phyloP scores from a whole-genome alignment of 2,329 filamentous ascomycete genomes.

The Penicillium sp. region DNA sequence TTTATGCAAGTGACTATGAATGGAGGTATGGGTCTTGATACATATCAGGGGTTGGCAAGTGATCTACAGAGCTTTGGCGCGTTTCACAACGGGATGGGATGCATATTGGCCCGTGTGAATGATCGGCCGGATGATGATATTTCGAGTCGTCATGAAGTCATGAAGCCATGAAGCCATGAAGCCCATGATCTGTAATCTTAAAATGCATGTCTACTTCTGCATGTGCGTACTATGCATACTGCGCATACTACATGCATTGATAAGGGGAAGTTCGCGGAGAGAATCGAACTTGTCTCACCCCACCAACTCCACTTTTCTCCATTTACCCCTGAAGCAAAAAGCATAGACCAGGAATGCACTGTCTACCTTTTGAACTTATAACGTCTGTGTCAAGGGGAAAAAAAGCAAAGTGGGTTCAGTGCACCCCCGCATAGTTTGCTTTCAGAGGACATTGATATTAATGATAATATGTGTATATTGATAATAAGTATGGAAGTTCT shows the following conservation, averaged over 20 bases:
- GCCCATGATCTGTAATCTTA: neutral
- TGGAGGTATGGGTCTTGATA: neutral
- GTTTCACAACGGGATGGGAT: slow-evolving; percentile 19
- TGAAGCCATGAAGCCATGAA: neutral
- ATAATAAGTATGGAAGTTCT: neutral
- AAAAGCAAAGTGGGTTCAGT: slow-evolving; percentile 1
- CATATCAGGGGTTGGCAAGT: slow-evolving; percentile 6
- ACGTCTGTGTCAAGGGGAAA: neutral
- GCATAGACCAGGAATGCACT: slow-evolving; percentile 17
- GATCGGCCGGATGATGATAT: slow-evolving; percentile 5
- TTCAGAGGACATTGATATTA: neutral
- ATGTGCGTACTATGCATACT: slow-evolving; percentile 2
- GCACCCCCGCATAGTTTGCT: slow-evolving; percentile 13
- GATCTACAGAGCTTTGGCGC: slow-evolving; percentile 17
- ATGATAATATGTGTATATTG: neutral
- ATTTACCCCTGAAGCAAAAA: slow-evolving; percentile 19
- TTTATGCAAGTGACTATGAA: slow-evolving; percentile 1
- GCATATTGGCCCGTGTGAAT: slow-evolving; percentile 16
- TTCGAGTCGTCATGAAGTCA: neutral
- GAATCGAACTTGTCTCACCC: neutral
- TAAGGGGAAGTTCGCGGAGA: neutral
- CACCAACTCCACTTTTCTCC: slow-evolving; percentile 16
- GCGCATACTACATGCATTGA: neutral
- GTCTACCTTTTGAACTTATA: neutral
- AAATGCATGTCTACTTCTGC: neutral